Evolutionary conservation across 345 rosid genomes (phyloP), one percentile per base, ranked within the genome.

Genomic region (Melastoma malabathricum): DNA sequence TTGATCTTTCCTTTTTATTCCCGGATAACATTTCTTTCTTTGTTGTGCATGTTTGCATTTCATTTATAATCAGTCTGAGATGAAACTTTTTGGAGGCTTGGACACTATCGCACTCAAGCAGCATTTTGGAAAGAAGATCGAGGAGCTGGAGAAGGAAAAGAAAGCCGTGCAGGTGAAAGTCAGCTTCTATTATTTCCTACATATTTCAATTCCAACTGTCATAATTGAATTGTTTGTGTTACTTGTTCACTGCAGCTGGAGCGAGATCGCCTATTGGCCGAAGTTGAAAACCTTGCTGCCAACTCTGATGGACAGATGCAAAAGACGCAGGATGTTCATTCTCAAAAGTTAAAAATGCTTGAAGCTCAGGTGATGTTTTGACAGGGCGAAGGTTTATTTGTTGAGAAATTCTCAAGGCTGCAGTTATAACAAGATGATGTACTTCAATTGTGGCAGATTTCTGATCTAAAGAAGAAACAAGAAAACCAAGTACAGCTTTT

Each of bases 401-500:
- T 34, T 6, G 10, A 34, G 12, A 6, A 34, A 34, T 34, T 34
- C 12, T 8, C 41, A 12, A 34, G 38, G 41, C 9, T 7, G 41
- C 12, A 2, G 12, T 34, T 34, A 34, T 34, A 7, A 2, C 9
- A 34, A 34, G 41, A 34, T 34, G 9, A 10, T 31, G 41, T 39
- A 39, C 41, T 34, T 52, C 38, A 47, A 59, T 55, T 50, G 10
- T 19, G n/a, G 49, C 65, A 84, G 88, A 92, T 92, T 79, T 69
- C 69, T 57, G 98, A 87, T 68, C 95, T 92, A 19, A 92, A 77
- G 84, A 92, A 81, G 68, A 92, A 92, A 77, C 95, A 87, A 69
- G 98, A 92, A 73, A 92, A 53, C 67, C 98, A 92, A 63, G 94
- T 92, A 59, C 97, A 87, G 70, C 81, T 92, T 51, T 67, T 92